phyloP scores from a whole-genome alignment of 441 rosid genomes.

The Theobroma grandiflorum region DNA sequence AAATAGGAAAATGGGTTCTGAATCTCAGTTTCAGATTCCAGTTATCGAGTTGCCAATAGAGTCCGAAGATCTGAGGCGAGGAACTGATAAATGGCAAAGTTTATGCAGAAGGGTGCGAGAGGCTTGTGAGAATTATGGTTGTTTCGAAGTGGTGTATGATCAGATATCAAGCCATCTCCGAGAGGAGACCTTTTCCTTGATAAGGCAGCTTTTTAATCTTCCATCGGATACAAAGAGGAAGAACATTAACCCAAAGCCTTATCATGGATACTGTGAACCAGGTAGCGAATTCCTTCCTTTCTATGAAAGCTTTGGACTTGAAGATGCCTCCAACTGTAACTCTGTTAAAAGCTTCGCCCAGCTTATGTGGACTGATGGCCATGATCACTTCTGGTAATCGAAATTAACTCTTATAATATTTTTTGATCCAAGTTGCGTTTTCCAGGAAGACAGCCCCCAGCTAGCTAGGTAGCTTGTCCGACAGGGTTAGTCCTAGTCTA shows the following conservation, averaged over 20 bases:
- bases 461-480: too few relatives aligned
- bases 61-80: background rate
- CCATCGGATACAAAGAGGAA: constrained; percentile 20
- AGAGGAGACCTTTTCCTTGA: constrained; percentile 16
- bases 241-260: constrained; percentile 20
- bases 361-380: constrained; percentile 20
- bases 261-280: constrained; percentile 14
- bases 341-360: constrained; percentile 6
- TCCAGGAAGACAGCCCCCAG: too few relatives aligned
- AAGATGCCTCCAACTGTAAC: constrained; percentile 17
- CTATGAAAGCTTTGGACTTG: constrained; percentile 31
- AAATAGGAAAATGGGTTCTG: background rate
- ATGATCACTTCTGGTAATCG: background rate
- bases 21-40: background rate
- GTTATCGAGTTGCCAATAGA: background rate
- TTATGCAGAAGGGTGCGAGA: constrained; percentile 23
- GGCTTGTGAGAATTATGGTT: constrained; percentile 32
- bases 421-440: background rate
- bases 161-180: constrained; percentile 7
- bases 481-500: too few relatives aligned
- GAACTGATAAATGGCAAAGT: constrained; percentile 20
- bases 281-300: background rate
- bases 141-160: constrained; percentile 29
- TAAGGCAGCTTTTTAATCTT: constrained; percentile 15
- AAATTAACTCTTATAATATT: background rate